These are phyloP conservation scores for Fomitopsis pulvina DNA, from an alignment of 768 basidiomycete species.

Conservation along the genomic window DNA sequence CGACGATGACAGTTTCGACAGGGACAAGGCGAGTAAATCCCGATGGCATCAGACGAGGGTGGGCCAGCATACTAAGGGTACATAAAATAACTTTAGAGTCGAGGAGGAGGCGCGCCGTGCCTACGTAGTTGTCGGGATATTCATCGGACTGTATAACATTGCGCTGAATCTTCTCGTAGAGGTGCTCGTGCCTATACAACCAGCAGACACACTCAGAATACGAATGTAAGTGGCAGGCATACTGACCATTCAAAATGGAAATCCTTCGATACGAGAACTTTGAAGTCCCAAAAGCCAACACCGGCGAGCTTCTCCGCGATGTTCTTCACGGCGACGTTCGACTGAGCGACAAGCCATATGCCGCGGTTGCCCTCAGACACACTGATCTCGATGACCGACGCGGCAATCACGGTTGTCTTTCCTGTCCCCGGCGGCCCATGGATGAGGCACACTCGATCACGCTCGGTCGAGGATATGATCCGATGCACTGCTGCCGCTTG, in stretches of 20 bases:
- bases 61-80: constrained; percentile 42
- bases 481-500: constrained; percentile 23
- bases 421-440: constrained; percentile 38
- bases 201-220: background rate
- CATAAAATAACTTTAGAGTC: constrained; percentile 35
- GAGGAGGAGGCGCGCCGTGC: constrained; percentile 19
- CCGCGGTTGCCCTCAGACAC: constrained; percentile 4
- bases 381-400: constrained; percentile 22
- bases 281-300: constrained; percentile 28
- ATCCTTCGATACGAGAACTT: constrained; percentile 41
- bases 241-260: constrained; percentile 41
- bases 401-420: constrained; percentile 38
- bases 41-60: constrained; percentile 5
- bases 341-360: constrained; percentile 40
- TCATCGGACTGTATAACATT: constrained; percentile 33
- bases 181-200: constrained; percentile 42
- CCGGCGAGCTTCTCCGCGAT: constrained; percentile 40
- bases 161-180: constrained; percentile 29
- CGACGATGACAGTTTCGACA: constrained; percentile 33
- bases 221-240: background rate
- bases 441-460: constrained; percentile 20
- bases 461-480: constrained; percentile 21
- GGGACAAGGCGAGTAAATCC: constrained; percentile 25
- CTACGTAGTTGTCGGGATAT: constrained; percentile 16
- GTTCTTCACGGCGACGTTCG: constrained; percentile 47